phyloP scores from a whole-genome alignment of 2,329 filamentous ascomycete genomes.

The Phyllosticta citrichinensis region DNA sequence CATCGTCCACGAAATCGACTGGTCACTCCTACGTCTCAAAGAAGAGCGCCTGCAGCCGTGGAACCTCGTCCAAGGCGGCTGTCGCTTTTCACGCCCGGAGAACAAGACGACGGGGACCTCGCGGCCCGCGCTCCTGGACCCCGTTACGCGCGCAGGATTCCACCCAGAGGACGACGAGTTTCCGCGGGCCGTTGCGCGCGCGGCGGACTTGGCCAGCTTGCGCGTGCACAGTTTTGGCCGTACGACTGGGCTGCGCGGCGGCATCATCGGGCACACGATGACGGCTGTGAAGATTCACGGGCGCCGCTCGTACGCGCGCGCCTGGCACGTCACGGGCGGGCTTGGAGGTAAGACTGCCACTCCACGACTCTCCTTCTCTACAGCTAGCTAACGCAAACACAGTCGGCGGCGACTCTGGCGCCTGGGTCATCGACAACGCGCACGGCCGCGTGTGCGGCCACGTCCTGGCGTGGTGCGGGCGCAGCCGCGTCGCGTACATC shows the following conservation, averaged over 20 bases:
- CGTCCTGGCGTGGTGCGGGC: slow-evolving; percentile 76
- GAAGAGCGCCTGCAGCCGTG: slow-evolving; percentile 55
- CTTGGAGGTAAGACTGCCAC: slow-evolving; percentile 40
- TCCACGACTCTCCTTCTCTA: slow-evolving; percentile 4
- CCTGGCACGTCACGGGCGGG: slow-evolving; percentile 51
- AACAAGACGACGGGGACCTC: slow-evolving; percentile 17
- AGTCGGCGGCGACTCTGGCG: slow-evolving; percentile 82
- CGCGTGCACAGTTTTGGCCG: slow-evolving; percentile 82
- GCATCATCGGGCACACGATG: slow-evolving; percentile 66
- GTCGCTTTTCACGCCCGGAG: slow-evolving; percentile 24
- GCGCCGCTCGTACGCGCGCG: slow-evolving; percentile 68
- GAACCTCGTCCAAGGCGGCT: slow-evolving; percentile 56
- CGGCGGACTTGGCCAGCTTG: slow-evolving; percentile 56
- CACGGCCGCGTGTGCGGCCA: slow-evolving; percentile 79
- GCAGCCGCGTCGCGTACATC: slow-evolving; percentile 77
- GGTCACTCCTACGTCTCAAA: slow-evolving; percentile 79
- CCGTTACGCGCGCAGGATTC: slow-evolving; percentile 23
- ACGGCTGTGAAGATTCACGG: slow-evolving; percentile 82
- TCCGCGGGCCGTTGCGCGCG: slow-evolving; percentile 48
- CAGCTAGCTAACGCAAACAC: slow-evolving; percentile 12
- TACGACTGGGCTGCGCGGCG: slow-evolving; percentile 72
- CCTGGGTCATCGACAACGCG: slow-evolving; percentile 78
- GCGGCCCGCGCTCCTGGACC: slow-evolving; percentile 22
- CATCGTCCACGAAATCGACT: slow-evolving; percentile 84
- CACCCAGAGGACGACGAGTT: slow-evolving; percentile 32